Evolutionary conservation across 192 early-diverging fungal species (phyloP), one percentile per base, ranked within the genome.

Genomic region (Entomortierella chlamydospora): DNA sequence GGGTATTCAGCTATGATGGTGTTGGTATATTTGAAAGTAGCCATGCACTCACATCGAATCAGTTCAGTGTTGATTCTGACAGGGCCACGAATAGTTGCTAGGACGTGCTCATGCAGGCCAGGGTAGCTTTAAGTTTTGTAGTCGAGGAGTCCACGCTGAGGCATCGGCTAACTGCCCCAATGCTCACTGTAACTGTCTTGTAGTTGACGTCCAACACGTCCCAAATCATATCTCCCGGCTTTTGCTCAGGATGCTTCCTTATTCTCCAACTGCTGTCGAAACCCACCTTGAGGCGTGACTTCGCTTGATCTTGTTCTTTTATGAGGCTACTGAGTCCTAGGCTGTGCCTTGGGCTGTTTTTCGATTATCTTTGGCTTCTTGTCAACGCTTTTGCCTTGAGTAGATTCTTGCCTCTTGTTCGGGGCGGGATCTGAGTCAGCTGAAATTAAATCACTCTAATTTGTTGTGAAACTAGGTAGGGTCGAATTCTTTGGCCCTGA

Each of bases 21-120:
- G n/a, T 37, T 37, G 56, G 34, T 57, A 37, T 57, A 57, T 8
- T 57, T 57, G 56, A 57, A 57, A 2, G 56, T 37, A 8, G 56
- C 56, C 56, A 57, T 6, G 56, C 10, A 23, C n/a, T 30, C 56
- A 33, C 33, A 37, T 33, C 56, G 26, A 33, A 57, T 57, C 20
- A 57, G 34, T 2, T 37, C 56, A 3, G 26, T 57, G 33, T 57
- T 57, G 13, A 57, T 11, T n/a, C 23, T 57, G 28, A 57, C 56
- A 17, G 34, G 28, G 11, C 34, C 33, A 7, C 34, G 56, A 20
- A n/a, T 57, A 5, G 56, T 57, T 23, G 56, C 6, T 31, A 18
- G 29, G n/a, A 57, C 34, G 26, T 55, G 4, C 4, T 55, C 53
- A 13, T 26, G 22, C 3, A 28, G 15, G 4, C 53, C 25, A 37